A percentile compares a stretch with the other conserved stretches of the same genome.
Evolutionary conservation across 331 rosid genomes (phyloP).

Genomic region (Malus hybrid): DNA sequence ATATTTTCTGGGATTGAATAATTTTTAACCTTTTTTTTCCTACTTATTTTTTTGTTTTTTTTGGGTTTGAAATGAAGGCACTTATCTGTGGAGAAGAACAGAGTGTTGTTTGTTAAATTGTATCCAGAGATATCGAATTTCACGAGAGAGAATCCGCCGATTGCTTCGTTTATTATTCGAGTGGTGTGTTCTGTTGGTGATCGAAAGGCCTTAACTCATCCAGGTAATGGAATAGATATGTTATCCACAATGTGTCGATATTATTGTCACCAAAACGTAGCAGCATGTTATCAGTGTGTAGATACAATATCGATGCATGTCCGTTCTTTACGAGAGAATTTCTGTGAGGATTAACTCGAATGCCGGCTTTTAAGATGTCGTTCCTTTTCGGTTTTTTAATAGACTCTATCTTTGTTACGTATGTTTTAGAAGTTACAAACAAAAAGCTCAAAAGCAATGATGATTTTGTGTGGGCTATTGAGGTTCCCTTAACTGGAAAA

Average conservation of each 20-base stretch:
- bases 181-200: conserved; percentile 64
- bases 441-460: conserved; percentile 65
- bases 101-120: conserved; percentile 57
- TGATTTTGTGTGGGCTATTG: conserved; percentile 85
- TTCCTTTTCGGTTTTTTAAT: neutral
- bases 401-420: neutral
- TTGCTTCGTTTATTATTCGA: conserved; percentile 68
- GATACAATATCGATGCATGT: too few relatives aligned
- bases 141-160: conserved; percentile 76
- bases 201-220: conserved; percentile 66
- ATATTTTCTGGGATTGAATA: neutral
- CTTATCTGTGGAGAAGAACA: conserved; percentile 75
- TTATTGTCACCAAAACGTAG: too few relatives aligned
- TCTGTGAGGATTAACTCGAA: neutral
- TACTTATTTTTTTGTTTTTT: neutral
- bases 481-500: conserved; percentile 78
- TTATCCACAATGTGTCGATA: too few relatives aligned
- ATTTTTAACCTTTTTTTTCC: neutral
- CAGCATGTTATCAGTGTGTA: too few relatives aligned
- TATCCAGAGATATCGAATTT: conserved; percentile 68
- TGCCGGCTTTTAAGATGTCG: neutral
- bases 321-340: too few relatives aligned
- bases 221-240: conserved; percentile 37
- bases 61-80: conserved; percentile 49
- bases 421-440: conserved; percentile 59